A percentile compares a stretch with the other conserved stretches of the same genome.
phyloP scores from a whole-genome alignment of 1,284 basidiomycete genomes.

The Boletus mariae region DNA sequence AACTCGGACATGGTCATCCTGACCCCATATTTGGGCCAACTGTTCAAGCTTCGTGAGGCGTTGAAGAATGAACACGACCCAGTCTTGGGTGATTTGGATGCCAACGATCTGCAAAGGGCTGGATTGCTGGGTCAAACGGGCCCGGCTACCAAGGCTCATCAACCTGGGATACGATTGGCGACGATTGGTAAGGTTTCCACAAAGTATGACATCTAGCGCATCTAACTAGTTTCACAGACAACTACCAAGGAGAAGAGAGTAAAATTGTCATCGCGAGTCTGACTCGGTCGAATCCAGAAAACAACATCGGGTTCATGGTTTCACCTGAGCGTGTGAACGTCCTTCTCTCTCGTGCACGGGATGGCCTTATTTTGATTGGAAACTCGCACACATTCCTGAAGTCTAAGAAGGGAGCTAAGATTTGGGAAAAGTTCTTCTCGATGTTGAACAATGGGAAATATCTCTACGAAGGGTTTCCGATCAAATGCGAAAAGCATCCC shows the following conservation, averaged over 20 bases:
- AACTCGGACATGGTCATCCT: constrained; percentile 55
- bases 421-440: constrained; percentile 50
- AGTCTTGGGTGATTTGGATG: constrained; percentile 59
- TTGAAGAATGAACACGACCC: constrained; percentile 52
- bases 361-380: constrained; percentile 61
- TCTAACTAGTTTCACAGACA: constrained; percentile 39
- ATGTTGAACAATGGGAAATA: constrained; percentile 41
- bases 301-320: constrained; percentile 64
- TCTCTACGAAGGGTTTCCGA: constrained; percentile 57
- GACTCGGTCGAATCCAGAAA: constrained; percentile 51
- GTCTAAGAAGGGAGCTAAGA: constrained; percentile 46
- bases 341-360: constrained; percentile 58
- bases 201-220: too few species aligned
- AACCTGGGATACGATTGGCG: constrained; percentile 44
- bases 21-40: constrained; percentile 66
- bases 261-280: constrained; percentile 61
- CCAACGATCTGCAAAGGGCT: constrained; percentile 51
- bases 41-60: constrained; percentile 45
- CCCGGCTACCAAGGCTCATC: constrained; percentile 38
- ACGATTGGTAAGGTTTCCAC: constrained; percentile 49
- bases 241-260: constrained; percentile 68
- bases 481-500: constrained; percentile 53
- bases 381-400: constrained; percentile 55
- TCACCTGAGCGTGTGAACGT: constrained; percentile 65
- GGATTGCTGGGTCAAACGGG: constrained; percentile 39